Percentiles rank a stretch among this genome's conserved stretches.
Evolutionary conservation across 148 eudicot species (phyloP).

Genomic region (Cornus suecica): DNA sequence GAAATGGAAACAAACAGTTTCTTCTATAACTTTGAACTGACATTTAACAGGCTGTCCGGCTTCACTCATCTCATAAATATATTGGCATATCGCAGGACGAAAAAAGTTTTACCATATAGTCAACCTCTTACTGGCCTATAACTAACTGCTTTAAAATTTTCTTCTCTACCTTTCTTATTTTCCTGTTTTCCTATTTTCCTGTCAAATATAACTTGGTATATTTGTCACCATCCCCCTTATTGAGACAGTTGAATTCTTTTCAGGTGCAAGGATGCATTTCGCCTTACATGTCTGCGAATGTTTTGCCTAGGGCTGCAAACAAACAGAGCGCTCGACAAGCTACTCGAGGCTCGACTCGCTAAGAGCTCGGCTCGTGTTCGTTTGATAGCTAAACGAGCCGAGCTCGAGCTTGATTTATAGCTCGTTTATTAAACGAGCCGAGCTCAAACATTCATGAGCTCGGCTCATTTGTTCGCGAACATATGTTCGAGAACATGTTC

Average conservation of each 20-base stretch:
- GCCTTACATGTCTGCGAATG: constrained; percentile 82
- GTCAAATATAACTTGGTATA: not conserved
- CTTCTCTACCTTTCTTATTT: not conserved
- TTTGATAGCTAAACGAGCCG: too few species aligned
- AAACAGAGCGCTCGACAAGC: too few species aligned
- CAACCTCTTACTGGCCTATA: not conserved
- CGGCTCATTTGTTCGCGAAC: too few species aligned
- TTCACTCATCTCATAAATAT: not conserved
- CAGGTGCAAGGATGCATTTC: constrained; percentile 80
- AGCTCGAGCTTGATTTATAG: too few species aligned
- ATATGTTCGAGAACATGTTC: too few species aligned
- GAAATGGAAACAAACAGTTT: not conserved
- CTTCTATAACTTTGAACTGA: not conserved
- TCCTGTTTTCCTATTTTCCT: too few species aligned
- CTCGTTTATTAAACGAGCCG: too few species aligned
- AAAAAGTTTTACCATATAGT: not conserved
- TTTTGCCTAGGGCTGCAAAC: too few species aligned
- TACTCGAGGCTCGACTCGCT: too few species aligned
- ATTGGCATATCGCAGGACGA: not conserved
- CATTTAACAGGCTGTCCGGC: not conserved
- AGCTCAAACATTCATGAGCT: too few species aligned
- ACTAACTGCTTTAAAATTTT: not conserved
- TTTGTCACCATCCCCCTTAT: not conserved
- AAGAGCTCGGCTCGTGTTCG: too few species aligned
- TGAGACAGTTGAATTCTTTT: not conserved